These are phyloP conservation scores for Marchantia paleacea DNA, from an alignment of 225 moss, liverwort and hornwort genomes.

Conservation along the genomic window DNA sequence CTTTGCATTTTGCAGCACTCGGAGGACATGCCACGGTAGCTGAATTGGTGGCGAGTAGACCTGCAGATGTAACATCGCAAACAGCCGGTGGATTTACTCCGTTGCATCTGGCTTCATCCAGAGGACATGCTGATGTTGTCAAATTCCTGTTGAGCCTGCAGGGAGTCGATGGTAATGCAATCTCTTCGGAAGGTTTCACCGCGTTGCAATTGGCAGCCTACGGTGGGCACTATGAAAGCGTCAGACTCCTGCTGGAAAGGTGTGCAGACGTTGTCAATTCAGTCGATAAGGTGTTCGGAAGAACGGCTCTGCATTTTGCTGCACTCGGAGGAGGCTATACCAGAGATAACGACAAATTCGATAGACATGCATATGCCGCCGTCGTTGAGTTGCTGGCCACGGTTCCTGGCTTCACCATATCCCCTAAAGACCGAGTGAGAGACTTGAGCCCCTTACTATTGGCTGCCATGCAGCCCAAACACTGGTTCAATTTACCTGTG, in stretches of 20 bases:
- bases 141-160: not conserved
- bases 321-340: not conserved
- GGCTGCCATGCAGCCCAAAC: slow-evolving; percentile 6
- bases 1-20: not conserved
- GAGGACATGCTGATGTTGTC: slow-evolving; percentile 5
- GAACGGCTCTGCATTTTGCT: slow-evolving; percentile 17
- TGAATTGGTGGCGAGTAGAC: no score
- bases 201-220: slow-evolving; percentile 25
- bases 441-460: slow-evolving; percentile 19
- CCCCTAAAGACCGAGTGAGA: slow-evolving; percentile 1
- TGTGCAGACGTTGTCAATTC: not conserved
- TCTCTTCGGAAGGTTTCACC: slow-evolving; percentile 4
- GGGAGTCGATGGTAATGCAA: not conserved
- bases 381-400: not conserved
- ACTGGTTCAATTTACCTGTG: no score
- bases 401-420: not conserved
- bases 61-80: not conserved
- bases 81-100: slow-evolving; percentile 15
- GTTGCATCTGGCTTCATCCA: slow-evolving; percentile 20
- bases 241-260: not conserved
- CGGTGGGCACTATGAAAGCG: slow-evolving; percentile 12
- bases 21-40: no score
- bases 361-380: no score
- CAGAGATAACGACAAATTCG: no score
- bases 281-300: not conserved